Conservation (phyloP, 2,329 filamentous ascomycete species). For the Stenocarpella maydis region DNA sequence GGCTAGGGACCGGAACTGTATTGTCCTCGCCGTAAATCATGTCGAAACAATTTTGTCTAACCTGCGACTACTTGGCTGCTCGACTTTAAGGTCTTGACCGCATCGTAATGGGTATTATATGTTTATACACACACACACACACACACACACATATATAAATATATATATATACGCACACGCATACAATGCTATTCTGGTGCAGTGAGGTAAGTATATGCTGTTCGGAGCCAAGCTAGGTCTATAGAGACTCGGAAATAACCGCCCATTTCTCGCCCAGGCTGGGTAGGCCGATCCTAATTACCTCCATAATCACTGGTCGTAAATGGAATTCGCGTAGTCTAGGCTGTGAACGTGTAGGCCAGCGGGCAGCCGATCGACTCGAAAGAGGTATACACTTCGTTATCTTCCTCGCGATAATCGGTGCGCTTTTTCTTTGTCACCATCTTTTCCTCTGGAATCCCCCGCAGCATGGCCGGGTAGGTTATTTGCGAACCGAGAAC, state of each 20-base stretch:
- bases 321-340: not conserved
- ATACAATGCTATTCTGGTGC: not conserved
- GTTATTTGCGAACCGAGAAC: no score
- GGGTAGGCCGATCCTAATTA: not conserved
- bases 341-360: not conserved
- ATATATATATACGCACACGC: not conserved
- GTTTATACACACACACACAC: not conserved
- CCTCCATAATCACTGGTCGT: not conserved
- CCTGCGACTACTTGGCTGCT: not conserved
- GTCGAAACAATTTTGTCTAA: not conserved
- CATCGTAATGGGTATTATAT: fast-evolving
- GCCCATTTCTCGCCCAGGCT: not conserved
- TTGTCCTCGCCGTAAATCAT: constrained; percentile 10
- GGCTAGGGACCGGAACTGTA: not conserved
- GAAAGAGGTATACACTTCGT: not conserved
- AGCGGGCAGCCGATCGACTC: not conserved
- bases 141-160: not conserved
- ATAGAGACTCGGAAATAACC: not conserved
- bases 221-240: not conserved
- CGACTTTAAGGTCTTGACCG: fast-evolving
- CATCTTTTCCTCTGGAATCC: no score
- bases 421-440: not conserved
- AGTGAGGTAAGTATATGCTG: not conserved
- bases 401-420: not conserved
- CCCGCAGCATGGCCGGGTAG: no score